Evolutionary conservation across 345 rosid species (phyloP).

Genomic region (Pseudoturritis turrita): DNA sequence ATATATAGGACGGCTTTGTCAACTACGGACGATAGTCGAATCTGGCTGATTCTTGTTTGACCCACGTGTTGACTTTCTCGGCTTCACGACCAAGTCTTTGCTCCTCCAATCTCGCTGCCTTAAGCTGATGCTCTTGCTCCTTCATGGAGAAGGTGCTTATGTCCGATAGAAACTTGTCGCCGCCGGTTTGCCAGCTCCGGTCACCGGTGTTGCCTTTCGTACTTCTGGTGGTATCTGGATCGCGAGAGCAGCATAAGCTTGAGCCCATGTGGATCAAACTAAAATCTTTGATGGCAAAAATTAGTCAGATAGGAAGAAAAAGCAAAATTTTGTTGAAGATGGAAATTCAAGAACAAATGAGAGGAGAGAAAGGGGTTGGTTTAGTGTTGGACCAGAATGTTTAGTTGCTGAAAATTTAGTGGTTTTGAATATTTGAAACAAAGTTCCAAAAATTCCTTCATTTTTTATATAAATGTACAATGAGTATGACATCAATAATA

Average conservation of each 20-base stretch:
- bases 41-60: slow-evolving; percentile 32
- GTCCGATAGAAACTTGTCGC: slow-evolving; percentile 16
- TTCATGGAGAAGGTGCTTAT: slow-evolving; percentile 17
- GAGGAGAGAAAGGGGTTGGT: slow-evolving; percentile 7
- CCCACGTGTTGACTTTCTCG: slow-evolving; percentile 19
- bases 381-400: slow-evolving; percentile 4
- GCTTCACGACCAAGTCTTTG: slow-evolving; percentile 30
- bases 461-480: background rate
- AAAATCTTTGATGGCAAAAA: background rate
- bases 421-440: slow-evolving; percentile 8
- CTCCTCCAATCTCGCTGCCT: slow-evolving; percentile 18
- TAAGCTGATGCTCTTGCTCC: slow-evolving; percentile 27
- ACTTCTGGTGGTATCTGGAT: background rate
- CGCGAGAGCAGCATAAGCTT: slow-evolving; percentile 24
- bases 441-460: background rate
- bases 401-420: slow-evolving; percentile 9
- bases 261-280: slow-evolving; percentile 26
- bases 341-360: slow-evolving; percentile 5
- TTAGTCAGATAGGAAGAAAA: background rate
- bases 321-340: background rate
- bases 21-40: slow-evolving; percentile 29
- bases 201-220: background rate
- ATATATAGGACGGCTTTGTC: background rate
- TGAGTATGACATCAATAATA: slow-evolving; percentile 4
- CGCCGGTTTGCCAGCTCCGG: slow-evolving; percentile 14